A percentile compares a stretch with the other conserved stretches of the same genome.
These are phyloP conservation scores for Crithidia brevicula DNA, from an alignment of 208 protist genomes.

Conservation along the genomic window DNA sequence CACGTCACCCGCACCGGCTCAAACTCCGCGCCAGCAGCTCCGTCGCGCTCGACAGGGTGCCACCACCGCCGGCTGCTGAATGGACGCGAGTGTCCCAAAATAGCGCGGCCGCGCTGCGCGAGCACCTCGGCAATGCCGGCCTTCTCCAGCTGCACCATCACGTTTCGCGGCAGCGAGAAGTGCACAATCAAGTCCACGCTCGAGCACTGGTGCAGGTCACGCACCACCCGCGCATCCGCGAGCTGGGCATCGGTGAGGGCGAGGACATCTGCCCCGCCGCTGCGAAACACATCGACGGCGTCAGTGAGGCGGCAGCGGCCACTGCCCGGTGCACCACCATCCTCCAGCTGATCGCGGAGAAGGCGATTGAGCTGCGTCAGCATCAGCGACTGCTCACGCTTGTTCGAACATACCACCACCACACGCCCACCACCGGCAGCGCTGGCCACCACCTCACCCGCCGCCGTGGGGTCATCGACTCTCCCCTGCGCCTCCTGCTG, in stretches of 20 bases:
- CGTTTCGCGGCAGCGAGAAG: slow-evolving; percentile 55
- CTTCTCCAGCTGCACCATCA: slow-evolving; percentile 50
- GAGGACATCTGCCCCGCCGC: slow-evolving; percentile 48
- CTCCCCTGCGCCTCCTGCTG: too few species aligned
- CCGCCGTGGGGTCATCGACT: too few species aligned
- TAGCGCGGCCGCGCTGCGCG: slow-evolving; percentile 35
- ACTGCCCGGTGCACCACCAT: too few species aligned
- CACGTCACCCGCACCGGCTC: slow-evolving; percentile 29
- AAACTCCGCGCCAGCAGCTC: neutral
- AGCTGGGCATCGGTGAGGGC: slow-evolving; percentile 64
- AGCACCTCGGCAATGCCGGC: slow-evolving; percentile 48
- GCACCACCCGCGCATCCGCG: slow-evolving; percentile 33
- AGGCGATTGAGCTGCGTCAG: slow-evolving; percentile 33
- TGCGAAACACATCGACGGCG: slow-evolving; percentile 35
- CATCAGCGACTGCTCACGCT: slow-evolving; percentile 65
- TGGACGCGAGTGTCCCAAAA: slow-evolving; percentile 32
- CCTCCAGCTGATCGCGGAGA: slow-evolving; percentile 26
- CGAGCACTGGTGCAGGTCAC: slow-evolving; percentile 26
- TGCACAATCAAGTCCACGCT: slow-evolving; percentile 49
- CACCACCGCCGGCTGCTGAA: slow-evolving; percentile 28
- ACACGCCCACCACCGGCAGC: too few species aligned
- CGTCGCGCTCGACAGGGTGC: neutral
- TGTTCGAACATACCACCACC: slow-evolving; percentile 52
- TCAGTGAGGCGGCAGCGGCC: slow-evolving; percentile 41
- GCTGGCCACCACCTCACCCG: too few species aligned